Conservation (phyloP, 345 rosid genomes). For the Aquilaria yunnanensis region DNA sequence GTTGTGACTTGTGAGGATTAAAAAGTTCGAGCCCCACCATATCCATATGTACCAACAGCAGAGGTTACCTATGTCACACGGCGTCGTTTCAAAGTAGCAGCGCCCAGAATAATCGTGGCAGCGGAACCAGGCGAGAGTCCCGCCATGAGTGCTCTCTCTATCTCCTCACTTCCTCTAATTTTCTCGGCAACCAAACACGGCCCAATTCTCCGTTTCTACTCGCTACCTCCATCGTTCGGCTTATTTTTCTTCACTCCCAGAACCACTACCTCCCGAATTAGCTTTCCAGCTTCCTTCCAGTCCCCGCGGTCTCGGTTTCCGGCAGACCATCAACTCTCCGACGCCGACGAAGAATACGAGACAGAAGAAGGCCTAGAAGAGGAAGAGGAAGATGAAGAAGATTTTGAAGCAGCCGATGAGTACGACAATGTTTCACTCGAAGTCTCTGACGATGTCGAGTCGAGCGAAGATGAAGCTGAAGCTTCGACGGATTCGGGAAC, state of each 20-base stretch:
- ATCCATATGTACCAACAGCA: too few relatives aligned
- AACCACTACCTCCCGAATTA: constrained; percentile 23
- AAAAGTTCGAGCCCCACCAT: too few relatives aligned
- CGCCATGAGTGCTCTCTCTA: too few relatives aligned
- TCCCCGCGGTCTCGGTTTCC: constrained; percentile 42
- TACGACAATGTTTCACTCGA: constrained; percentile 45
- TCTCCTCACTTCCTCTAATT: too few relatives aligned
- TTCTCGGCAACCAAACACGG: constrained; percentile 7
- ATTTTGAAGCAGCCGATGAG: constrained; percentile 64
- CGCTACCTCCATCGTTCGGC: constrained; percentile 22
- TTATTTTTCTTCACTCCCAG: constrained; percentile 18
- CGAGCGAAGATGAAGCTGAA: constrained; percentile 49
- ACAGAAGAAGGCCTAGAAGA: constrained; percentile 37
- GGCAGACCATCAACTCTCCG: constrained; percentile 50
- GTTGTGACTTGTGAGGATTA: too few relatives aligned
- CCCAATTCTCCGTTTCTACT: constrained; percentile 11
- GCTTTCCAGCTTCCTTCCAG: constrained; percentile 25
- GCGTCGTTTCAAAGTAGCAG: too few relatives aligned
- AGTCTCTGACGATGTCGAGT: constrained; percentile 29
- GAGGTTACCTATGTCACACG: too few relatives aligned
- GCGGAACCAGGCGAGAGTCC: too few relatives aligned
- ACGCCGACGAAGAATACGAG: constrained; percentile 40
- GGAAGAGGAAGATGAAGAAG: constrained; percentile 45
- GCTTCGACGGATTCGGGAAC: constrained; percentile 19
- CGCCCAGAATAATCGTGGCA: too few relatives aligned